A percentile compares a stretch with the other conserved stretches of the same genome.
These are phyloP conservation scores for Cyberlindnera mississippiensis DNA, from an alignment of 805 yeast species.

Conservation along the genomic window DNA sequence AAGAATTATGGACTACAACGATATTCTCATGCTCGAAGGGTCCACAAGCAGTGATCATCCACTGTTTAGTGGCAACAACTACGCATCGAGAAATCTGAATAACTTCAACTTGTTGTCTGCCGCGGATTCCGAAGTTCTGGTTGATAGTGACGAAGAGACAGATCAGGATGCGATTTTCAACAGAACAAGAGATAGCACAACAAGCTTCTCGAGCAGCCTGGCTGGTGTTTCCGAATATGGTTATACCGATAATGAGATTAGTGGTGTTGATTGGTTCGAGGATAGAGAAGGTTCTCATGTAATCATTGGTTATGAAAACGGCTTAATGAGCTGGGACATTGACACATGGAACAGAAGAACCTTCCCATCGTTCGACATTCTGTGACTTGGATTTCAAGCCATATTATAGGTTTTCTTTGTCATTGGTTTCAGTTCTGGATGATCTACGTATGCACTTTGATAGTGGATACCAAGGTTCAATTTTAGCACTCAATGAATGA, in stretches of 20 bases:
- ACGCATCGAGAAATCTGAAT: conserved; percentile 21
- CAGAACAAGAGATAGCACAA: conserved; percentile 11
- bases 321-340: conserved; percentile 66
- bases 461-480: background rate
- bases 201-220: conserved; percentile 5
- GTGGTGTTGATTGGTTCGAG: conserved; percentile 59
- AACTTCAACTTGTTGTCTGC: conserved; percentile 24
- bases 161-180: conserved; percentile 14
- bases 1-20: conserved; percentile 24
- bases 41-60: conserved; percentile 1
- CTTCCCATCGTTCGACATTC: conserved; percentile 50
- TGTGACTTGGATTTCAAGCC: too few relatives aligned
- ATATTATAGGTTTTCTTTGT: too few relatives aligned
- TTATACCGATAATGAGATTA: conserved; percentile 44
- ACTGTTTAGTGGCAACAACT: background rate
- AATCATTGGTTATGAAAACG: conserved; percentile 62
- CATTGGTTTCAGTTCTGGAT: background rate
- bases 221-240: conserved; percentile 21
- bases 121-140: conserved; percentile 12
- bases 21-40: conserved; percentile 23
- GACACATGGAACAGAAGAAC: conserved; percentile 61
- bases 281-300: conserved; percentile 48
- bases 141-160: conserved; percentile 22
- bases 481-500: too few relatives aligned
- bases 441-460: background rate